Evolutionary conservation across 2,329 filamentous ascomycete species (phyloP), one percentile per base, ranked within the genome.

Genomic region (Pseudohalonectria lignicola): DNA sequence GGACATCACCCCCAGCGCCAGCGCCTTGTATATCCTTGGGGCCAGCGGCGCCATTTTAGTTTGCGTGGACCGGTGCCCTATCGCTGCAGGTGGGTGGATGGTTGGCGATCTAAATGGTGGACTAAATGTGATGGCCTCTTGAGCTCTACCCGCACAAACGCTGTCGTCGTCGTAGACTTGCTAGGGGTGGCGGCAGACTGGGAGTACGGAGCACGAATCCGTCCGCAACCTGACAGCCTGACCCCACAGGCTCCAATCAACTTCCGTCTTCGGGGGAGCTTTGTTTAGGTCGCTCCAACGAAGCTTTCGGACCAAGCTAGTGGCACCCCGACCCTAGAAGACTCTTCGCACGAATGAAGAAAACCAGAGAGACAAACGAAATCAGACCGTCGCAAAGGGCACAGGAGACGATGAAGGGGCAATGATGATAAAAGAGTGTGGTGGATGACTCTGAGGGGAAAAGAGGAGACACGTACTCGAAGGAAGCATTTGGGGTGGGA

Each of bases 1-100:
- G 45, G 58, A 55, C 46, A 67, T 53, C 41, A 56, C 56, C 45
- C 59, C 59, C 37, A 63, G 36, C 40, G 61, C 52, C 43, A 67
- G 51, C 47, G 56, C 55, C 50, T 57, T 58, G 44, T 54, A 48
- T 40, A 54, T 47, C 42, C 45, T 52, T 47, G 51, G 51, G 52
- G 61, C 57, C 66, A 69, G 69, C 21, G 4, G 7, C 23, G 23
- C 8, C 12, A n/a, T n/a, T n/a, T n/a, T n/a, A n/a, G n/a, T n/a
- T n/a, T n/a, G n/a, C n/a, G n/a, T n/a, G n/a, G n/a, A n/a, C n/a
- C n/a, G n/a, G n/a, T n/a, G n/a, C n/a, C n/a, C n/a, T n/a, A n/a
- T 12, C 23, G 23, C 8, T 12, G 23, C 23, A 7, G 23, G 23
- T 26, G 8, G 44, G 32, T 34, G 4, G 16, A 34, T 21, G 25